Base-by-base conservation (phyloP, 768 basidiomycete species). In the Macrolepiota dolichaula region DNA sequence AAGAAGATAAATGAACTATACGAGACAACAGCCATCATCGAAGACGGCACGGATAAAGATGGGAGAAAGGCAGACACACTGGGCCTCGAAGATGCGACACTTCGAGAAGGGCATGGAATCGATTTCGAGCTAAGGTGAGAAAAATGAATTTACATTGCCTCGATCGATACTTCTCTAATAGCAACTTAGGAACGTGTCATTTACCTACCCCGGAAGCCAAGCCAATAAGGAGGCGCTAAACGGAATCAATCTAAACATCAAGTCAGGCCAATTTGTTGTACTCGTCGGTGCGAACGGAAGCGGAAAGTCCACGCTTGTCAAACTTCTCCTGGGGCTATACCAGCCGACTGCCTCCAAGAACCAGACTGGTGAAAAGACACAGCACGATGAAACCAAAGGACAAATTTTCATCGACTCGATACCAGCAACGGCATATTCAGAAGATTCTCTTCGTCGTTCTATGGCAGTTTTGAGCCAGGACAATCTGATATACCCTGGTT, bases 221-320 rank as follows among this genome's bases (percentile, higher is more conserved):
- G 72, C 70, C 27, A 73, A 61, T 1, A 64, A 63, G 1, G 72
- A 72, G 24, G 78, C 76, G 2, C 61, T 84, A 17, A 66, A 69
- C 9, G 66, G 74, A 22, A 68, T 85, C 5, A 78, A 79, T 0
- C 71, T 85, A 19, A 70, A 63, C 3, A 79, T 86, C 53, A 70
- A 76, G 17, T 69, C 80, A 0, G 82, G 82, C 1, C 73, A 79
- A 27, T 73, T 85, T 12, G 79, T 82, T 17, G 79, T 85, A 36
- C 72, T 87, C n/a, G 85, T 87, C 6, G 84, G 85, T 27, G 71
- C 71, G 1, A 87, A 86, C 63, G 84, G 85, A 4, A 79, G 78
- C 55, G 84, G 83, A 1, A 85, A 85, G 63, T 79, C 81, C 3
- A 82, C 83, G 0, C 62, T 85, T 19, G 70, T 85, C 17, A 82